Base-by-base conservation (phyloP, 108 stramenopile species). In the Stephanodiscus triporus region DNA sequence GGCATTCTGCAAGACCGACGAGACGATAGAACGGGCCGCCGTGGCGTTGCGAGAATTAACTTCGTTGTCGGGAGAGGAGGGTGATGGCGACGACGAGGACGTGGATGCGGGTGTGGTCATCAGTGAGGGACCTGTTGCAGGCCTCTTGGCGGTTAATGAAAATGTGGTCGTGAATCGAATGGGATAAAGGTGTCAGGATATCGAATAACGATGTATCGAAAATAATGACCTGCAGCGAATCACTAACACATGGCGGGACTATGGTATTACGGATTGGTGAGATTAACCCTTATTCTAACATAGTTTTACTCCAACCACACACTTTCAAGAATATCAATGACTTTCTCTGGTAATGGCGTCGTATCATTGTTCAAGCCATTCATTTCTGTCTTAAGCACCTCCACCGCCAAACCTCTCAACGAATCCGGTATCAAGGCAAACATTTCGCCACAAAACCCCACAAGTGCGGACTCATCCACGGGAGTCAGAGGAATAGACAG, bases 1-100 rank as follows among this genome's bases (percentile, higher is more conserved):
- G 47, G 97, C 98, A 23, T 99, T 98, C 85, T 99, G 99, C 73
- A 98, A 98, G 78, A 90, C 84, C 16, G 97, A 97, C 68, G 94
- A 95, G 57, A 94, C 95, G 11, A 92, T 99, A 38, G 76, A 85
- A 58, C 89, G 82, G 29, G 97, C 97, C 38, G 94, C 91, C 3
- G 36, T 63, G 58, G 88, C 90, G 4, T 66, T 93, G 58, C 68
- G 53, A n/a, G 43, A 60, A n/a, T 54, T 80, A 37, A 69, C 66
- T 32, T 70, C 49, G 27, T 30, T 7, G 30, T 16, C 10, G n/a
- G 23, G 47, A 48, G 36, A 20, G 51, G 27, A 50, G 36, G 24
- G 26, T 1, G 32, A 50, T 4, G 17, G 24, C 16, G 20, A 19
- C 56, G 30, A 30, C 56, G 20, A 42, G 20, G 40, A 56, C 16